Percentiles rank a stretch among this genome's conserved stretches.
phyloP scores from a whole-genome alignment of 2,329 filamentous ascomycete genomes.

The Colletotrichum paranaense region DNA sequence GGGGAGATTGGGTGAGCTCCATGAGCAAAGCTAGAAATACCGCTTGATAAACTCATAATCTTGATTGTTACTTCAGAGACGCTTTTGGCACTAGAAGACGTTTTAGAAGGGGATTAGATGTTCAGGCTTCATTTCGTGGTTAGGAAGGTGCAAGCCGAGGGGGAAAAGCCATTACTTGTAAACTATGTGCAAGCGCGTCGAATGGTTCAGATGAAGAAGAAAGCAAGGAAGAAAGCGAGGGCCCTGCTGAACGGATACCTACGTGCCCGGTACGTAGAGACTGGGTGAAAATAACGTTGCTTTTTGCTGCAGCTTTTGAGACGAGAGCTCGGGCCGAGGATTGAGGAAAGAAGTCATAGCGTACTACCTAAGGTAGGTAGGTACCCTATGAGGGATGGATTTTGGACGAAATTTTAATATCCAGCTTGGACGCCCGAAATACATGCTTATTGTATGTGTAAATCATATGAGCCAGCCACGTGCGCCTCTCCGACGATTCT shows the following conservation, averaged over 20 bases:
- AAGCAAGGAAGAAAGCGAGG: neutral
- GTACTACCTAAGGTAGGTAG: no score
- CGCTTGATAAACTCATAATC: no score
- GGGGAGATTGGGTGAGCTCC: no score
- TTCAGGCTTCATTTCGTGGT: no score
- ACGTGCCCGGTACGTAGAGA: neutral
- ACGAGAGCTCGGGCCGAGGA: neutral
- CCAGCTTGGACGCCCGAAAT: no score
- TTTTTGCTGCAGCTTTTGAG: neutral
- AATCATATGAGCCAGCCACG: neutral
- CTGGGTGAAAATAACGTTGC: neutral
- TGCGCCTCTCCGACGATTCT: neutral
- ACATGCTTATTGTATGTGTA: neutral
- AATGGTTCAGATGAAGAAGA: neutral
- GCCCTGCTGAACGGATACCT: no score
- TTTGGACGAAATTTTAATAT: neutral
- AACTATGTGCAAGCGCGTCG: neutral
- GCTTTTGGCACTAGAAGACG: neutral
- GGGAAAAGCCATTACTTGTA: neutral
- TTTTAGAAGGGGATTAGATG: neutral
- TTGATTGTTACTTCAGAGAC: no score
- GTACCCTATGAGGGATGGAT: neutral
- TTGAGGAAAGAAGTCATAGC: neutral
- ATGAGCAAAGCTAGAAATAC: neutral
- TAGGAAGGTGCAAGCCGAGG: no score